Conservation (phyloP, 2,329 filamentous ascomycete species). For the Aspergillus melleus region DNA sequence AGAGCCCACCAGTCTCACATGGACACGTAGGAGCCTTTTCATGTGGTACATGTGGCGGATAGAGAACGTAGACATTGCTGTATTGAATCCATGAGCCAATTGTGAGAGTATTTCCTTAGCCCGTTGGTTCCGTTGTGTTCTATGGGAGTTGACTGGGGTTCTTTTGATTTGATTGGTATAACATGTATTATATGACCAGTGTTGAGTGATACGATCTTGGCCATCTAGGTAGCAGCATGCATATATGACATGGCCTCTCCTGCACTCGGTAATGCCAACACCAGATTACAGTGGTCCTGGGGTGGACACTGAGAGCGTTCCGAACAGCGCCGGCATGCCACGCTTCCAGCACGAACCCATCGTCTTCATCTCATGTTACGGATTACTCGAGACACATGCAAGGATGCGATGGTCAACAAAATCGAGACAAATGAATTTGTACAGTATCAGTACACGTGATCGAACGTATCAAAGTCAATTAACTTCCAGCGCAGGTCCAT, state of each 20-base stretch:
- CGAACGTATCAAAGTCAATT: constrained; percentile 23
- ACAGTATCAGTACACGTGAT: constrained; percentile 43
- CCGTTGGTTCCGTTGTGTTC: not conserved
- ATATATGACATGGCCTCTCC: not conserved
- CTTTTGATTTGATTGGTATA: not conserved
- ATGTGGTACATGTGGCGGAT: constrained; percentile 99
- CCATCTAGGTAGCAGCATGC: not conserved
- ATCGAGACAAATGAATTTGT: constrained; percentile 40
- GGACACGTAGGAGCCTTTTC: constrained; percentile 68
- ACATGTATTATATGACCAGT: not conserved
- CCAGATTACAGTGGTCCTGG: not conserved
- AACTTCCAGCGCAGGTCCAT: constrained; percentile 24
- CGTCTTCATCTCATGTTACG: not conserved
- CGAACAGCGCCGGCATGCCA: not conserved
- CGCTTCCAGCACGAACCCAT: not conserved
- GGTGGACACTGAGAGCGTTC: not conserved
- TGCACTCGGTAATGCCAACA: not conserved
- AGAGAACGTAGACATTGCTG: constrained; percentile 71
- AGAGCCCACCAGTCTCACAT: constrained; percentile 17
- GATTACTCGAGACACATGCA: not conserved
- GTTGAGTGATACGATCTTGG: not conserved
- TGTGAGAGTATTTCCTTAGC: not conserved
- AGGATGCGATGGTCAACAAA: constrained; percentile 12
- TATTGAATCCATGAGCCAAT: constrained; percentile 36
- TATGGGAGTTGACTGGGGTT: not conserved